Percentiles rank a stretch among this genome's conserved stretches.
phyloP scores from a whole-genome alignment of 1,284 basidiomycete species.

The Xerocomus minutiporus region DNA sequence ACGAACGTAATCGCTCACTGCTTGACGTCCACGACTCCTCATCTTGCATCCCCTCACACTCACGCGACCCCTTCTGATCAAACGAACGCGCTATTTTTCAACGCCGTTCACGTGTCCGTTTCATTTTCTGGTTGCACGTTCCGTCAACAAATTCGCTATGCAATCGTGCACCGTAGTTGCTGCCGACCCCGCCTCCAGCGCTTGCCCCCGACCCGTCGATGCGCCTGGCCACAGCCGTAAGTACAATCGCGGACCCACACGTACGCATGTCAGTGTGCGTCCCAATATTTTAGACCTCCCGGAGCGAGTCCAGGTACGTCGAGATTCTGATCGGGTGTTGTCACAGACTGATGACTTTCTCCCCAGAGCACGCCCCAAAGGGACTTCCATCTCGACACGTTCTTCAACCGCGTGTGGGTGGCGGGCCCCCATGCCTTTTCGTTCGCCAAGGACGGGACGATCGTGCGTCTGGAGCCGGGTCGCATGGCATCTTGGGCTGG shows the following conservation, averaged over 20 bases:
- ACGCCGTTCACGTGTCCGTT: neutral
- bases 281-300: neutral
- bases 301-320: conserved; percentile 3
- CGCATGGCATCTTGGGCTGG: neutral
- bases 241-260: neutral
- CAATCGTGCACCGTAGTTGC: neutral
- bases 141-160: neutral
- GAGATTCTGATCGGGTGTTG: neutral
- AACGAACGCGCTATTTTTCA: neutral
- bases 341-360: neutral
- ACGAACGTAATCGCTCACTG: neutral
- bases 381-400: conserved; percentile 17
- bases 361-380: neutral
- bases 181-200: neutral
- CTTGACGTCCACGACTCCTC: neutral
- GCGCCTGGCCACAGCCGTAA: too few species aligned
- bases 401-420: conserved; percentile 16
- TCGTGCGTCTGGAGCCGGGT: conserved; percentile 1
- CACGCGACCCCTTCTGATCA: neutral
- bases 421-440: conserved; percentile 9
- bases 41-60: neutral
- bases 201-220: neutral
- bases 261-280: neutral
- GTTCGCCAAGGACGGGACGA: conserved; percentile 8
- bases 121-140: neutral